Percentiles rank a stretch among this genome's conserved stretches.
Evolutionary conservation across 192 early-diverging fungal species (phyloP).

Genomic region (Gryganskiella cystojenkinii): DNA sequence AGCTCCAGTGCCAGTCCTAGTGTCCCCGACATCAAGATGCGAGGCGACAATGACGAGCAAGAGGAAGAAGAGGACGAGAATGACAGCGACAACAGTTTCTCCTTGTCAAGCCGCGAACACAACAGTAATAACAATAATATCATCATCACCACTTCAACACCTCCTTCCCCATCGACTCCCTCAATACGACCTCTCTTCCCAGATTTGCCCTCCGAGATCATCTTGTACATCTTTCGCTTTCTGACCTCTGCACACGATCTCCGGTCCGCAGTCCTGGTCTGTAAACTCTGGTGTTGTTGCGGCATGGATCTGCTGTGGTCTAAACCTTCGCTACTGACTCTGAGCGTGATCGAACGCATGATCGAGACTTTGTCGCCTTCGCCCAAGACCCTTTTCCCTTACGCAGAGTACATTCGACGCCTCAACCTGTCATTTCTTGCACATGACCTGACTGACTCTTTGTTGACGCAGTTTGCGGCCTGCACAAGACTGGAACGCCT

Average conservation of each 20-base stretch:
- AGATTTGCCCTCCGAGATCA: constrained; percentile 63
- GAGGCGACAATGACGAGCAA: neutral
- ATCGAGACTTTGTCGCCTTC: constrained; percentile 12
- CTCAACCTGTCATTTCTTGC: constrained; percentile 63
- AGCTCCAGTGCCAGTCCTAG: neutral
- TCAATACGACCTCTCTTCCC: constrained; percentile 1
- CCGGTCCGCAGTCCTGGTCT: constrained; percentile 58
- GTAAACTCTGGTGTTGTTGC: constrained; percentile 56
- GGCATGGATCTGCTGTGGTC: constrained; percentile 46
- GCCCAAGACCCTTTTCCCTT: constrained; percentile 53
- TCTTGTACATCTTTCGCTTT: constrained; percentile 60
- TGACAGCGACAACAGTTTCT: neutral
- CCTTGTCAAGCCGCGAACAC: neutral
- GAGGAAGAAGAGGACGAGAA: neutral
- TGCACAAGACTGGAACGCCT: constrained; percentile 64
- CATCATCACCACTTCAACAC: too few relatives aligned
- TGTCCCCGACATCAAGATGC: neutral
- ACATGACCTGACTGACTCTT: constrained; percentile 49
- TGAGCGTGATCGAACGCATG: constrained; percentile 16
- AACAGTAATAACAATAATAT: neutral
- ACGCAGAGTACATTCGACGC: constrained; percentile 62
- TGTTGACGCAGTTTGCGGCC: constrained; percentile 48
- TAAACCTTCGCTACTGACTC: constrained; percentile 9
- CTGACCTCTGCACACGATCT: constrained; percentile 57
- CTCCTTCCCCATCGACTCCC: neutral